Percentiles rank a stretch among this genome's conserved stretches.
Evolutionary conservation across 345 rosid species (phyloP).

Genomic region (Theobroma cacao): DNA sequence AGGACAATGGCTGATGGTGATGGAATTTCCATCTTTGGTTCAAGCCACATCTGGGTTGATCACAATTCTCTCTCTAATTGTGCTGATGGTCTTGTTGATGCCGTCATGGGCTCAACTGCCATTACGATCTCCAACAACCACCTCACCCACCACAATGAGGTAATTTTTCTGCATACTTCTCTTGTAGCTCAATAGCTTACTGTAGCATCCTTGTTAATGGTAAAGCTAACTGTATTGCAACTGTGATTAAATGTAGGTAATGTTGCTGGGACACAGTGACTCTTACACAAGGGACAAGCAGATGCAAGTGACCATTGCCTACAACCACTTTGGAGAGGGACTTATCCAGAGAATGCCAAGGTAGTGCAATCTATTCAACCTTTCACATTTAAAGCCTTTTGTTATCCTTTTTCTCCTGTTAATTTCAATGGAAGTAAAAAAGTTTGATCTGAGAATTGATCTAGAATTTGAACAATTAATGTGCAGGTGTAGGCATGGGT

Average conservation of each 20-base stretch:
- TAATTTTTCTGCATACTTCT: slow-evolving; percentile 16
- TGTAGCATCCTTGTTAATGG: background rate
- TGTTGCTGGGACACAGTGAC: slow-evolving; percentile 90
- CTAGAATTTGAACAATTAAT: slow-evolving; percentile 4
- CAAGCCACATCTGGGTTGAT: slow-evolving; percentile 90
- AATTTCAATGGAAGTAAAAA: background rate
- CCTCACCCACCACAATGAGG: slow-evolving; percentile 94
- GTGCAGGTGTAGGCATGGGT: slow-evolving; percentile 90
- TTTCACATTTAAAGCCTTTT: background rate
- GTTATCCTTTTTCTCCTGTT: background rate
- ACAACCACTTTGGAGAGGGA: slow-evolving; percentile 93
- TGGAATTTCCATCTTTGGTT: slow-evolving; percentile 78
- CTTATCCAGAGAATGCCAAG: slow-evolving; percentile 98
- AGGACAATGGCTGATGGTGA: slow-evolving; percentile 95
- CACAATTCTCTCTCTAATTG: slow-evolving; percentile 91
- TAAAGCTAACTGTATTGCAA: background rate
- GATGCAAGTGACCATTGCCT: slow-evolving; percentile 95
- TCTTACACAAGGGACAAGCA: slow-evolving; percentile 76
- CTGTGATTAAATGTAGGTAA: slow-evolving; percentile 46
- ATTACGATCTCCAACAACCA: slow-evolving; percentile 89
- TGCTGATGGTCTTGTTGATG: slow-evolving; percentile 96
- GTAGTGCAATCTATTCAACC: slow-evolving; percentile 22
- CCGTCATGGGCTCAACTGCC: slow-evolving; percentile 94
- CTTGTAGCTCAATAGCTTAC: background rate
- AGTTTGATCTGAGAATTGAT: slow-evolving; percentile 1